A percentile compares a stretch with the other conserved stretches of the same genome.
These are phyloP conservation scores for Apiospora pterosperma DNA, from an alignment of 2,329 filamentous ascomycete species.

Conservation along the genomic window DNA sequence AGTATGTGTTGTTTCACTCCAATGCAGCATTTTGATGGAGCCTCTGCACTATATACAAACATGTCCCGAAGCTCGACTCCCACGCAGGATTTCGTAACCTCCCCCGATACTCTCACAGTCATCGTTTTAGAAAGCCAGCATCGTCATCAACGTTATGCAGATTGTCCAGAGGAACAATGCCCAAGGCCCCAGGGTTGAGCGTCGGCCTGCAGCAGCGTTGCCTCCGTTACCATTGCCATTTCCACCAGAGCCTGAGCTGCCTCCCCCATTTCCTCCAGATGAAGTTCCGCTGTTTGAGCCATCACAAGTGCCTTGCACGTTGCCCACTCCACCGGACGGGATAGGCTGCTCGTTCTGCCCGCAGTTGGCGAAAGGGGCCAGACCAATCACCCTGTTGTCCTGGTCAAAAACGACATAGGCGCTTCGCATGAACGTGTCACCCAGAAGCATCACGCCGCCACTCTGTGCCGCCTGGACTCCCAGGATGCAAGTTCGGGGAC, in stretches of 20 bases:
- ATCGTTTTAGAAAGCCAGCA: background rate
- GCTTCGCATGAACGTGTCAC: conserved; percentile 55
- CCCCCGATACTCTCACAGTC: background rate
- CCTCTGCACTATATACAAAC: background rate
- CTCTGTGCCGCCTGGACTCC: conserved; percentile 40
- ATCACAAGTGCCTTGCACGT: background rate
- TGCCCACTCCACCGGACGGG: background rate
- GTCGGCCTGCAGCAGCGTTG: background rate
- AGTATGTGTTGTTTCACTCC: background rate
- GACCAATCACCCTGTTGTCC: conserved; percentile 42
- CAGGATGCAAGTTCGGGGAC: conserved; percentile 38
- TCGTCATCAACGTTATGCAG: background rate
- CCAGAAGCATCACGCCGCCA: conserved; percentile 47
- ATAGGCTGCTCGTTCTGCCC: conserved; percentile 30
- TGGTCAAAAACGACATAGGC: conserved; percentile 54
- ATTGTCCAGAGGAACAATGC: background rate
- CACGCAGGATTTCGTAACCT: background rate
- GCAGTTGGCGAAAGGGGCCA: conserved; percentile 50
- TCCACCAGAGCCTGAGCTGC: background rate
- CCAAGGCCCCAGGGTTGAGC: background rate
- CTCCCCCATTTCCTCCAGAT: background rate
- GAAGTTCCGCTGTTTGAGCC: background rate
- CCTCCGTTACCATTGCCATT: background rate
- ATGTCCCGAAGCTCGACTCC: background rate
- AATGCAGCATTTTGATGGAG: background rate